Percentiles rank a stretch among this genome's conserved stretches.
Conservation (phyloP, 2,329 filamentous ascomycete genomes). For the Diatrype stigma region DNA sequence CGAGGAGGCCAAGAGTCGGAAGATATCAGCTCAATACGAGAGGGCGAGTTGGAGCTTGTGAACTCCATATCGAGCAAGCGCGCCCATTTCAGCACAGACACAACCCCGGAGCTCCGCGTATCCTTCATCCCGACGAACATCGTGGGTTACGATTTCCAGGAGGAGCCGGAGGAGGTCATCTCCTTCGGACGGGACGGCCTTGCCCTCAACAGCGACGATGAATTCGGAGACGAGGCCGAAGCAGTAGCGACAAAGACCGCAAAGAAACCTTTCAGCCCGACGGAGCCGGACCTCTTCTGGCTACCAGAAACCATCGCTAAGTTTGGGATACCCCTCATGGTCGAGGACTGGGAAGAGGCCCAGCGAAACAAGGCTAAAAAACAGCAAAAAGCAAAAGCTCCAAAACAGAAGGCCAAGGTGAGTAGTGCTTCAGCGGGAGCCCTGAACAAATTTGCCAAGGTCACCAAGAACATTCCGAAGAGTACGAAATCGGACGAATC, state of each 20-base stretch:
- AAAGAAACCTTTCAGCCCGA: constrained; percentile 58
- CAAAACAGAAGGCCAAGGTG: constrained; percentile 17
- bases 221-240: constrained; percentile 38
- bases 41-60: constrained; percentile 52
- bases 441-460: constrained; percentile 38
- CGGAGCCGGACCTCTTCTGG: constrained; percentile 63
- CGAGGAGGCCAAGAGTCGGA: constrained; percentile 20
- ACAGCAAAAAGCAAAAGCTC: constrained; percentile 20
- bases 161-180: constrained; percentile 63
- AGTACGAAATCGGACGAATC: constrained; percentile 4
- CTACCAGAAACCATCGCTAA: constrained; percentile 61
- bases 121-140: constrained; percentile 73
- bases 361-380: constrained; percentile 27
- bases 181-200: constrained; percentile 48
- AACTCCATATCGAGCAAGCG: constrained; percentile 64
- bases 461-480: constrained; percentile 31
- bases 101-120: constrained; percentile 71
- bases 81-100: constrained; percentile 70
- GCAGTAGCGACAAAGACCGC: constrained; percentile 19
- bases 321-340: constrained; percentile 59
- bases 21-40: constrained; percentile 32
- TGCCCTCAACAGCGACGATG: constrained; percentile 64
- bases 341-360: constrained; percentile 58
- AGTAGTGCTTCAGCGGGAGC: constrained; percentile 23
- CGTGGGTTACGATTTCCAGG: constrained; percentile 70